Evolutionary conservation across 441 rosid genomes (phyloP).

Genomic region (Cnidoscolus chayamansa): DNA sequence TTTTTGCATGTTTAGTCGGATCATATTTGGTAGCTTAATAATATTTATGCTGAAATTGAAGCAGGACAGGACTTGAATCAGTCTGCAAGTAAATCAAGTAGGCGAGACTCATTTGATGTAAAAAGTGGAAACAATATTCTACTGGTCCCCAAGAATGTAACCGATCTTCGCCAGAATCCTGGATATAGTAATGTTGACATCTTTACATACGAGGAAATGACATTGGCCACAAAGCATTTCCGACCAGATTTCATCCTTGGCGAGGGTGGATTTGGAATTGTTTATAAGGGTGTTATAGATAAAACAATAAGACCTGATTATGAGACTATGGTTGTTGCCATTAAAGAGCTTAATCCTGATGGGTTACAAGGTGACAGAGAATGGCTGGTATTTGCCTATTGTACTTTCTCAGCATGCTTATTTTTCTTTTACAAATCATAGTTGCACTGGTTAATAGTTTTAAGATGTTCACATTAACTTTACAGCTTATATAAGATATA

Average conservation of each 20-base stretch:
- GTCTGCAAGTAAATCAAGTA: constrained; percentile 34
- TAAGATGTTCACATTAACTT: not conserved
- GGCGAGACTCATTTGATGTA: constrained; percentile 33
- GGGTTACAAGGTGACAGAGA: constrained; percentile 98
- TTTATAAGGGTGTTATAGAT: constrained; percentile 84
- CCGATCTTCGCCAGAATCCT: constrained; percentile 67
- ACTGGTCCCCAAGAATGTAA: constrained; percentile 59
- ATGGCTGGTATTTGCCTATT: constrained; percentile 74
- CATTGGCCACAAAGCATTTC: constrained; percentile 74
- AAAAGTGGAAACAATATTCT: constrained; percentile 32
- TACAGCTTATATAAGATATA: not conserved
- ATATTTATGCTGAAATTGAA: constrained; percentile 6
- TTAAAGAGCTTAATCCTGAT: constrained; percentile 89
- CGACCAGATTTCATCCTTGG: constrained; percentile 89
- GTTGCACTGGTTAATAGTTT: not conserved
- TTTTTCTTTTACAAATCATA: not conserved
- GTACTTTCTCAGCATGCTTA: not conserved
- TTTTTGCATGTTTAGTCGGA: not conserved
- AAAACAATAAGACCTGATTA: constrained; percentile 61
- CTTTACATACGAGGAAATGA: constrained; percentile 81
- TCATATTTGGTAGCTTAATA: not conserved
- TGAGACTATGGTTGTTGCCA: constrained; percentile 61
- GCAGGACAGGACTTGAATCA: constrained; percentile 32
- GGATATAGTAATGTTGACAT: constrained; percentile 73
- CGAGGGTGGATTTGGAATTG: constrained; percentile 96